phyloP scores from a whole-genome alignment of 805 yeast genomes.

The Saturnispora serradocipensis region DNA sequence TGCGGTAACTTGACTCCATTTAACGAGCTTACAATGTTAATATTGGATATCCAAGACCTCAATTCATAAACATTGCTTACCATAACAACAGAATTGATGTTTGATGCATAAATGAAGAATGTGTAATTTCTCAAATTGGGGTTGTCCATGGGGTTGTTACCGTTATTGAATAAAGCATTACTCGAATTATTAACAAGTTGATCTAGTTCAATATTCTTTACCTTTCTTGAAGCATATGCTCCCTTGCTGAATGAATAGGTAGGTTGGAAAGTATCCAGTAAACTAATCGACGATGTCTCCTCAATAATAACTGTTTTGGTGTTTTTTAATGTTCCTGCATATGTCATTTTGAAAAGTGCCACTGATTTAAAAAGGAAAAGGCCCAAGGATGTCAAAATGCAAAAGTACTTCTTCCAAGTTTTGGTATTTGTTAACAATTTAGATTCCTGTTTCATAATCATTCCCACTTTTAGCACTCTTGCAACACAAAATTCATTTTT shows the following conservation, averaged over 20 bases:
- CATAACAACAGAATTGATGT: constrained; percentile 32
- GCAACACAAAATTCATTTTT: constrained; percentile 22
- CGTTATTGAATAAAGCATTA: not conserved
- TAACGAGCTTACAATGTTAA: constrained; percentile 42
- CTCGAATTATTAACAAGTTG: constrained; percentile 11
- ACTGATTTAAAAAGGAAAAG: constrained; percentile 36
- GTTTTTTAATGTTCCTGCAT: constrained; percentile 10
- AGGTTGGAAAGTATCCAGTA: constrained; percentile 22
- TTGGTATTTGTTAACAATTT: constrained; percentile 20
- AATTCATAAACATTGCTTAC: constrained; percentile 38
- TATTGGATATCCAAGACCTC: constrained; percentile 49
- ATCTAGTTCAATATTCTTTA: constrained; percentile 20
- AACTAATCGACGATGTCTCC: constrained; percentile 16
- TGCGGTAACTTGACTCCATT: constrained; percentile 24
- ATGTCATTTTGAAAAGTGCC: constrained; percentile 27
- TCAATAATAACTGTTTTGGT: constrained; percentile 23
- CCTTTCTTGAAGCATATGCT: constrained; percentile 24
- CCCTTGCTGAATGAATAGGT: constrained; percentile 19
- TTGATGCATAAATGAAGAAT: constrained; percentile 34
- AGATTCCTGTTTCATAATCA: constrained; percentile 33
- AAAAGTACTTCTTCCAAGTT: constrained; percentile 37
- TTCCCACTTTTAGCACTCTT: constrained; percentile 33
- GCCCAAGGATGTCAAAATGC: constrained; percentile 43
- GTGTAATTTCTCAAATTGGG: constrained; percentile 16
- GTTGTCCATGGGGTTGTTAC: not conserved